Evolutionary conservation across 106 monocot species (phyloP), one percentile per base, ranked within the genome.

Genomic region (Xerophyta viscosa): DNA sequence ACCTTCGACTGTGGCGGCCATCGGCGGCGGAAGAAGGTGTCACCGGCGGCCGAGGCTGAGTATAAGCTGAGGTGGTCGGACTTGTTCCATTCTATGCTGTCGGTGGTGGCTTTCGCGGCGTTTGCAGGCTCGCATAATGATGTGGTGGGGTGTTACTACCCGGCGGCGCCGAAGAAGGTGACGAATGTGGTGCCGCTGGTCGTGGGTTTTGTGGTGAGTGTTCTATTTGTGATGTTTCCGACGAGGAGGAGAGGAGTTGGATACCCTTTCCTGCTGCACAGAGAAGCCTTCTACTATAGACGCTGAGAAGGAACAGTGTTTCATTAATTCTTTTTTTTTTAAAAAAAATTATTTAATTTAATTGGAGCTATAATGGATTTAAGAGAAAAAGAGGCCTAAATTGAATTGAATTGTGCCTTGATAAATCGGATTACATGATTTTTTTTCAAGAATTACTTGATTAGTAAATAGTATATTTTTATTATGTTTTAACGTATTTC

Each of bases 221-320:
- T 80, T 6, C 24, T 77, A 39, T 80, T 80, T 19, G 76, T 86
- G 49, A 30, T 86, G 48, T 86, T 80, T 59, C 85, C 76, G 28
- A 76, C 76, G 2, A 68, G 36, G 69, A 67, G 80, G 56, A 72
- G 76, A 29, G 85, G 85, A 19, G 73, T 80, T 29, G 85, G 85
- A 6, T 79, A 76, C 41, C 85, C 80, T 6, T 76, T 86, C 72
- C 46, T 86, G 65, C 48, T 76, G 36, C 65, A 65, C 28, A 65
- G 68, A n/a, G 79, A 76, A 20, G 52, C 62, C 8, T 25, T 63
- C 13, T 71, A 52, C 33, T 52, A 67, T 22, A 63, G 65, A 37
- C 8, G 30, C 14, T 72, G 48, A 47, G 9, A 27, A 44, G 33
- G 24, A 61, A 45, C 18, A n/a, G n/a, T n/a, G n/a, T n/a, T n/a